These are phyloP conservation scores for Phytopythium boreale DNA, from an alignment of 352 stramenopile species.

Conservation along the genomic window DNA sequence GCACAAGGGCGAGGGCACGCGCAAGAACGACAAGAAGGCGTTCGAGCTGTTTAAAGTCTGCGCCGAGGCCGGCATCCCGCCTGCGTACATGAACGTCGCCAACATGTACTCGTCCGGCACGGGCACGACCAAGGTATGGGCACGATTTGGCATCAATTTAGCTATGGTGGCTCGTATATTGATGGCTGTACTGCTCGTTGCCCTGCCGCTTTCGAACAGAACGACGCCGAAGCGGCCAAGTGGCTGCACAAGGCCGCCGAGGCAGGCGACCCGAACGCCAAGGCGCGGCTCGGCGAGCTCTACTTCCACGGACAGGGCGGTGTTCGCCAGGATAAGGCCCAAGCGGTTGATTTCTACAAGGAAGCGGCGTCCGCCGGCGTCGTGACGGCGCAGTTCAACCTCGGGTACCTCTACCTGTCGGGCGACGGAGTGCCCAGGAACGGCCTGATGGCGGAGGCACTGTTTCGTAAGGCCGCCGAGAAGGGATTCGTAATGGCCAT, in stretches of 20 bases:
- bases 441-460: constrained; percentile 57
- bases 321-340: constrained; percentile 43
- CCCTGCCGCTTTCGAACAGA: constrained; percentile 32
- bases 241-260: constrained; percentile 78
- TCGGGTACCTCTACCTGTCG: constrained; percentile 67
- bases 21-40: constrained; percentile 70
- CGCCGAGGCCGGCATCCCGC: constrained; percentile 57
- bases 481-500: constrained; percentile 87
- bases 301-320: constrained; percentile 62
- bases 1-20: constrained; percentile 67
- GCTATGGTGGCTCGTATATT: neutral
- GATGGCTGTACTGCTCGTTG: neutral
- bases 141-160: neutral
- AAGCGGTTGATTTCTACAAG: constrained; percentile 66
- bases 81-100: constrained; percentile 77
- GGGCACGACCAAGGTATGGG: constrained; percentile 61
- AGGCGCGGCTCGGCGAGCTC: constrained; percentile 66
- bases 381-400: constrained; percentile 72
- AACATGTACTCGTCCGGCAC: constrained; percentile 79
- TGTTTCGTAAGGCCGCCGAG: constrained; percentile 71
- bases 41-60: constrained; percentile 77
- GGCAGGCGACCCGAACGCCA: constrained; percentile 67
- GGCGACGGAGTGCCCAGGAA: constrained; percentile 60
- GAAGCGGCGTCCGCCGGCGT: constrained; percentile 60
- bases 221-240: constrained; percentile 58